A percentile compares a stretch with the other conserved stretches of the same genome.
These are phyloP conservation scores for Acorus gramineus DNA, from an alignment of 106 monocot species.

Conservation along the genomic window DNA sequence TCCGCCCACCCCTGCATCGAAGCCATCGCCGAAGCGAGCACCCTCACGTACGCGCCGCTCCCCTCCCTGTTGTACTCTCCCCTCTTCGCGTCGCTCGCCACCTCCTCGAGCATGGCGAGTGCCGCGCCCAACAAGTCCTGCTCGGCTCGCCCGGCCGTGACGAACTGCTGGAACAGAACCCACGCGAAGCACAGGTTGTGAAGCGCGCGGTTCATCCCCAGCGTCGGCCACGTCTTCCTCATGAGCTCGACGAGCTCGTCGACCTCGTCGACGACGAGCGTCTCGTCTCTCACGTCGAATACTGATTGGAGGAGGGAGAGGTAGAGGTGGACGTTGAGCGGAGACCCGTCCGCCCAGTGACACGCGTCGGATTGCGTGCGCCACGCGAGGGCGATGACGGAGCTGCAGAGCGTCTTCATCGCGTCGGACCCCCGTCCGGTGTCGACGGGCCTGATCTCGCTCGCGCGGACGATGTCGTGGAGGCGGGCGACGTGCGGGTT, in stretches of 20 bases:
- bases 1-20: not conserved
- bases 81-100: constrained; percentile 1
- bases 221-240: constrained; percentile 30
- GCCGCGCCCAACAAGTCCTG: not conserved
- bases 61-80: not conserved
- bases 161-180: constrained; percentile 7
- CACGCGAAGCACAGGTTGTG: constrained; percentile 44
- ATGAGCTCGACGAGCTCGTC: constrained; percentile 46
- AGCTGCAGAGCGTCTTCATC: constrained; percentile 20
- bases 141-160: not conserved
- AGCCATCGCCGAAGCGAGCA: not conserved
- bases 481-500: constrained; percentile 26
- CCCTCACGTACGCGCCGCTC: not conserved
- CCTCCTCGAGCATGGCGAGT: not conserved
- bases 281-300: constrained; percentile 29
- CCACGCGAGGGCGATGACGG: constrained; percentile 22
- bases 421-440: constrained; percentile 27
- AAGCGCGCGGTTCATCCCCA: constrained; percentile 31
- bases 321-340: constrained; percentile 39
- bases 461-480: constrained; percentile 9
- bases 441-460: constrained; percentile 29
- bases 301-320: constrained; percentile 24
- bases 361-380: constrained; percentile 10
- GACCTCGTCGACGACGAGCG: constrained; percentile 36
- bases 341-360: constrained; percentile 49